Percentiles rank a stretch among this genome's conserved stretches.
phyloP scores from a whole-genome alignment of 257 asterid species.

The Striga asiatica region DNA sequence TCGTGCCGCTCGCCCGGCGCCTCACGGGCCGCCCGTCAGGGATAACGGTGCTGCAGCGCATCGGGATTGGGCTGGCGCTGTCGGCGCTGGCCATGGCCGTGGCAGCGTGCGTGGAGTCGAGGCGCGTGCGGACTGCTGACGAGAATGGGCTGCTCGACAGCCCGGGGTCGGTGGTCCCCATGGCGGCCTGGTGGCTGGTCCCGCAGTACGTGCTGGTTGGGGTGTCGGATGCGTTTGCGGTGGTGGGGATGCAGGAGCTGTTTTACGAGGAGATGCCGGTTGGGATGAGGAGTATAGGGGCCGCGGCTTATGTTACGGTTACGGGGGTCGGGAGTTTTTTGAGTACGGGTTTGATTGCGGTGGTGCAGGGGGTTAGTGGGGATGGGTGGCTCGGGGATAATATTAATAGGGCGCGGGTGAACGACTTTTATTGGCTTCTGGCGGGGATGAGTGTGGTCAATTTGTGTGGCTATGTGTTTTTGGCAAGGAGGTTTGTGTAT shows the following conservation, averaged over 20 bases:
- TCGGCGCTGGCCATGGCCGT: constrained; percentile 32
- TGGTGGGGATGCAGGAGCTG: constrained; percentile 55
- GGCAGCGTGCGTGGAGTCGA: constrained; percentile 33
- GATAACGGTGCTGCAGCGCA: constrained; percentile 47
- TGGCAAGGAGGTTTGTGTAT: constrained; percentile 35
- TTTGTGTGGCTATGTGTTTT: constrained; percentile 27
- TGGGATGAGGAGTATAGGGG: constrained; percentile 48
- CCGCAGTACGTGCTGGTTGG: constrained; percentile 47
- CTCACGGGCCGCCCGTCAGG: constrained; percentile 38
- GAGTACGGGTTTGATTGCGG: constrained; percentile 31
- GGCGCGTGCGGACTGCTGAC: constrained; percentile 21
- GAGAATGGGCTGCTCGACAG: constrained; percentile 21
- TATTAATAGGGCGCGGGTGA: constrained; percentile 30
- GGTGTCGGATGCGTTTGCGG: constrained; percentile 35
- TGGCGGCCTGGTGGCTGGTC: constrained; percentile 43
- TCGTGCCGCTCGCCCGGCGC: constrained; percentile 26
- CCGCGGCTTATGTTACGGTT: constrained; percentile 40
- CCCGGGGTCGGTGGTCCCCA: constrained; percentile 23
- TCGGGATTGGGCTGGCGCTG: constrained; percentile 32
- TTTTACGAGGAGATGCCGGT: constrained; percentile 57
- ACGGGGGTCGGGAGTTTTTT: constrained; percentile 43
- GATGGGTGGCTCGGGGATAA: constrained; percentile 45
- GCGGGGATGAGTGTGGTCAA: constrained; percentile 34
- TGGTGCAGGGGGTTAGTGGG: constrained; percentile 35
- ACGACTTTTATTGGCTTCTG: constrained; percentile 41